Evolutionary conservation across 345 rosid genomes (phyloP).

Genomic region (Bruguiera gymnorhiza): DNA sequence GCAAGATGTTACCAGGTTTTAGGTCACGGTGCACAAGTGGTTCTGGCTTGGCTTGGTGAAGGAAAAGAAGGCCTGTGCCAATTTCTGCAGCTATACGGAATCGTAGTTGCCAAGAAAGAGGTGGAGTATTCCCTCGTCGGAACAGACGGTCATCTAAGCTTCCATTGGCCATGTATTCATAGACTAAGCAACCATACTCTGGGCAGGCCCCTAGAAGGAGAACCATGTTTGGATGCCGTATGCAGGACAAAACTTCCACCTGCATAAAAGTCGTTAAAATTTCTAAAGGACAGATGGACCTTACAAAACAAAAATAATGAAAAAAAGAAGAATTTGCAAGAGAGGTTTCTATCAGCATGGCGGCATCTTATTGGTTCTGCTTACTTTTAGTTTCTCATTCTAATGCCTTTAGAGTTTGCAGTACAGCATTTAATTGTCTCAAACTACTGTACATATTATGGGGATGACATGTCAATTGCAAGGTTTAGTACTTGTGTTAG

Average conservation of each 20-base stretch:
- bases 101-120: conserved; percentile 72
- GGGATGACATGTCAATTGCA: neutral
- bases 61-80: conserved; percentile 76
- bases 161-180: conserved; percentile 88
- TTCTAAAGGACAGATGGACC: neutral
- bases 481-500: no score
- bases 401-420: no score
- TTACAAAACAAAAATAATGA: no score
- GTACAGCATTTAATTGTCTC: no score
- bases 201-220: conserved; percentile 92
- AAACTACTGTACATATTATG: neutral
- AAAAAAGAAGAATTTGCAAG: no score
- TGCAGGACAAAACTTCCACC: conserved; percentile 77
- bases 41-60: conserved; percentile 91
- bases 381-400: no score
- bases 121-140: conserved; percentile 44
- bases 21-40: conserved; percentile 92
- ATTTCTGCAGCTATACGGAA: conserved; percentile 80
- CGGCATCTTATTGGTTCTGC: no score
- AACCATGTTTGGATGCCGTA: conserved; percentile 95
- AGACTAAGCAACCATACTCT: conserved; percentile 81
- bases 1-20: conserved; percentile 84
- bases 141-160: conserved; percentile 82
- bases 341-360: no score
- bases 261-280: conserved; percentile 16